Evolutionary conservation across 805 yeast genomes (phyloP).

Genomic region (Starmera quercuum): DNA sequence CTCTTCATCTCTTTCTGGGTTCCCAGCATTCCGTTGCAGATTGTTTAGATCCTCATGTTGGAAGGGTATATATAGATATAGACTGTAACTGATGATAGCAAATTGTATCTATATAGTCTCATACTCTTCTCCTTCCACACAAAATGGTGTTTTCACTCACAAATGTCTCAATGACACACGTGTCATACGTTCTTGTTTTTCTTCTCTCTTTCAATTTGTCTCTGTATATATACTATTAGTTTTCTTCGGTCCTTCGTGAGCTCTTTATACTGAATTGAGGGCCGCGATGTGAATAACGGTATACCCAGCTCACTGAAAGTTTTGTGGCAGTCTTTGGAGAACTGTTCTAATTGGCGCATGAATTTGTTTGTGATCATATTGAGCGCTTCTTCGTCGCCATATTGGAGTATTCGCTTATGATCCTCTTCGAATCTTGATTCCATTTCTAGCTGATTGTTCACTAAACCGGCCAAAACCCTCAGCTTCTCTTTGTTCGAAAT

Average conservation of each 20-base stretch:
- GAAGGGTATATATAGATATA: too few species aligned
- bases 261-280: not conserved
- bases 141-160: not conserved
- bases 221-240: conserved; percentile 4
- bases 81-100: not conserved
- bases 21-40: too few species aligned
- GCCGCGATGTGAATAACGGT: not conserved
- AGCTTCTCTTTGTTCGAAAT: not conserved
- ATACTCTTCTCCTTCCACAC: not conserved
- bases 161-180: not conserved
- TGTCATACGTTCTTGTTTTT: not conserved
- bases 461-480: not conserved
- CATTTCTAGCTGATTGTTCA: not conserved
- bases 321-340: not conserved
- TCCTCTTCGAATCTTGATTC: conserved; percentile 1
- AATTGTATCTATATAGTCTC: not conserved
- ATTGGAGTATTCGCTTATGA: not conserved
- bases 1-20: too few species aligned
- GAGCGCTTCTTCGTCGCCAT: not conserved
- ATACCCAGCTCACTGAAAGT: not conserved
- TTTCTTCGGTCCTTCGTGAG: conserved; percentile 2
- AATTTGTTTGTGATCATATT: not conserved
- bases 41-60: too few species aligned
- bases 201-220: conserved; percentile 1
- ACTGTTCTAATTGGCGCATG: not conserved